Evolutionary conservation across 768 basidiomycete species (phyloP).

Genomic region (Calocera cornea): DNA sequence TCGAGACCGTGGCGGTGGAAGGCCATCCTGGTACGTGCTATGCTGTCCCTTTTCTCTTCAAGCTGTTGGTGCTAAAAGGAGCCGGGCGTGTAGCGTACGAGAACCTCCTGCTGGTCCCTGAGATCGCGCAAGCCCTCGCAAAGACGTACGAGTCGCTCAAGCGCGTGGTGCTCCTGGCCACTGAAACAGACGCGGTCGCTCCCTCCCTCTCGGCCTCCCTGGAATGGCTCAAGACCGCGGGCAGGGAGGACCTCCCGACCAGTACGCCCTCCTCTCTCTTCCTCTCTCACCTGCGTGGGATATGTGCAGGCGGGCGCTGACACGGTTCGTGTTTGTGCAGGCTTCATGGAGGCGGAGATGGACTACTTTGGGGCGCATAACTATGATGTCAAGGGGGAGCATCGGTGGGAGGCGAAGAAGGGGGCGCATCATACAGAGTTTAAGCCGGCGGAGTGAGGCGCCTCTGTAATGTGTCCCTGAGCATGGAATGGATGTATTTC

Average conservation of each 20-base stretch:
- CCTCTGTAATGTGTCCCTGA: background rate
- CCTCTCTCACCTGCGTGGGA: background rate
- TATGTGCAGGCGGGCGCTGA: too few relatives aligned
- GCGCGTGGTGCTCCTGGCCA: constrained; percentile 15
- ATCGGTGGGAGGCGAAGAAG: constrained; percentile 18
- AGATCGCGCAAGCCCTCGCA: constrained; percentile 20
- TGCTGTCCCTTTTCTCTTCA: background rate
- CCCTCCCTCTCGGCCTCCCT: constrained; percentile 21
- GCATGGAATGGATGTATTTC: background rate
- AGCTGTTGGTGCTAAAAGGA: too few relatives aligned
- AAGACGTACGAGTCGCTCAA: constrained; percentile 20
- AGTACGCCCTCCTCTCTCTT: background rate
- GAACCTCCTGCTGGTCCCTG: constrained; percentile 19
- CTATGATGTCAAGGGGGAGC: constrained; percentile 19
- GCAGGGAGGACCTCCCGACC: constrained; percentile 18
- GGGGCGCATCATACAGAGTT: constrained; percentile 22
- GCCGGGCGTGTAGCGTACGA: constrained; percentile 12
- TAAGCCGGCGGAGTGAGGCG: background rate
- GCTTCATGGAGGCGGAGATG: constrained; percentile 21
- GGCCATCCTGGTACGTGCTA: constrained; percentile 12
- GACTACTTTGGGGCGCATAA: constrained; percentile 23
- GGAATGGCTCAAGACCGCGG: constrained; percentile 21
- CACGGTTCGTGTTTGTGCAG: background rate
- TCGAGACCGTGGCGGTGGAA: constrained; percentile 5
- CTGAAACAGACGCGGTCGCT: constrained; percentile 21